Evolutionary conservation across 2,329 filamentous ascomycete species (phyloP).

Genomic region (Rugonectria rugulosa): DNA sequence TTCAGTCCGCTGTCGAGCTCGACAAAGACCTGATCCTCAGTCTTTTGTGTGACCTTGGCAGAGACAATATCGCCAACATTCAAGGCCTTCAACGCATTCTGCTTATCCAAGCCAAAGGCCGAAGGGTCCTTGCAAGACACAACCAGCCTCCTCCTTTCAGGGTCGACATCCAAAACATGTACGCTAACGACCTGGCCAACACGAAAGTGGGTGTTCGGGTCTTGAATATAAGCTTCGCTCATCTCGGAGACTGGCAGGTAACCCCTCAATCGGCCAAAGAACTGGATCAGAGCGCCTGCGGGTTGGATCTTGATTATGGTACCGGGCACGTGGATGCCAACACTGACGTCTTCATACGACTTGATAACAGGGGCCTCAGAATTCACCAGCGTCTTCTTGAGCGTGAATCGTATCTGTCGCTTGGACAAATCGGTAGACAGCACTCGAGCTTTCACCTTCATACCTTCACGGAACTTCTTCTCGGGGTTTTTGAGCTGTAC

Average conservation of each 20-base stretch:
- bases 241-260: constrained; percentile 96
- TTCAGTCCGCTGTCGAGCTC: constrained; percentile 81
- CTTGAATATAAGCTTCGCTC: constrained; percentile 95
- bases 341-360: constrained; percentile 74
- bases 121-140: constrained; percentile 94
- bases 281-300: constrained; percentile 88
- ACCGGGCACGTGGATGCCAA: constrained; percentile 82
- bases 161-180: constrained; percentile 82
- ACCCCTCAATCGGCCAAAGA: constrained; percentile 83
- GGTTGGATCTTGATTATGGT: constrained; percentile 84
- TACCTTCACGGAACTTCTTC: constrained; percentile 91
- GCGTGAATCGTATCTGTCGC: constrained; percentile 81
- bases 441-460: constrained; percentile 84
- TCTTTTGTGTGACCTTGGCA: constrained; percentile 83
- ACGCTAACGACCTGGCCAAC: constrained; percentile 91
- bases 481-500: constrained; percentile 89
- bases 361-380: constrained; percentile 83
- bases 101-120: constrained; percentile 76
- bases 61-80: constrained; percentile 77
- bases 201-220: constrained; percentile 89
- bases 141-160: constrained; percentile 73
- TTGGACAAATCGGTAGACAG: constrained; percentile 79
- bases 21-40: constrained; percentile 76
- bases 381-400: constrained; percentile 95
- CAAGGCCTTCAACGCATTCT: constrained; percentile 77